Evolutionary conservation across 306 rosid genomes (phyloP).

Genomic region (Quercus mongolica): DNA sequence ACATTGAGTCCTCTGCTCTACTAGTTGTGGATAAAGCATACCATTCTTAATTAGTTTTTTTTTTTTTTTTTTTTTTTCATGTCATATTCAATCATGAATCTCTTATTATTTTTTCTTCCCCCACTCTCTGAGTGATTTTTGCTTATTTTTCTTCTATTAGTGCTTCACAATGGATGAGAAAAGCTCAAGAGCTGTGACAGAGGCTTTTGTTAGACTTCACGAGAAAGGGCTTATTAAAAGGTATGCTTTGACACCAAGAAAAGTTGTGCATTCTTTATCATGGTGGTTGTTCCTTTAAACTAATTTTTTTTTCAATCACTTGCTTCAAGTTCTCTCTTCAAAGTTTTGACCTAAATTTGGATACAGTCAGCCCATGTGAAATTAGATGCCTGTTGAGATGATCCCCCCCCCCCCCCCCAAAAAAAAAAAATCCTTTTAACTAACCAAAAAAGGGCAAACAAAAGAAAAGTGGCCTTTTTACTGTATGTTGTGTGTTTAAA

Average conservation of each 20-base stretch:
- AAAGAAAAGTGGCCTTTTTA: background rate
- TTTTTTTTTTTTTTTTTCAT: background rate
- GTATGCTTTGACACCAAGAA: constrained; percentile 36
- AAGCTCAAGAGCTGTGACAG: constrained; percentile 84
- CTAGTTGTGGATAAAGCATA: too few relatives aligned
- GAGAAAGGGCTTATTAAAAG: constrained; percentile 72
- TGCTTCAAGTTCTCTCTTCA: background rate
- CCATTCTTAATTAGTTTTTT: background rate
- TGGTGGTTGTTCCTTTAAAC: constrained; percentile 8
- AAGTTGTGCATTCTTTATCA: background rate
- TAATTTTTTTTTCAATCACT: background rate
- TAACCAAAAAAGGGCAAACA: too few relatives aligned
- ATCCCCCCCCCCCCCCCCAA: too few relatives aligned
- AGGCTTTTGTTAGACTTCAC: constrained; percentile 86
- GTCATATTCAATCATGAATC: background rate
- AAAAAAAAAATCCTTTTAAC: too few relatives aligned
- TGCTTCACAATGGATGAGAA: constrained; percentile 95
- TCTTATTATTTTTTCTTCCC: background rate
- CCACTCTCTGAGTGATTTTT: background rate
- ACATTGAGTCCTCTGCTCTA: too few relatives aligned
- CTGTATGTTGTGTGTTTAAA: background rate
- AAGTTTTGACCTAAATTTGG: background rate
- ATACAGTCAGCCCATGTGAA: background rate
- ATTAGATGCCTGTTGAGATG: background rate
- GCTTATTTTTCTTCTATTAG: constrained; percentile 32